These are phyloP conservation scores for Kwoniella dendrophila DNA, from an alignment of 768 basidiomycete genomes.

Conservation along the genomic window DNA sequence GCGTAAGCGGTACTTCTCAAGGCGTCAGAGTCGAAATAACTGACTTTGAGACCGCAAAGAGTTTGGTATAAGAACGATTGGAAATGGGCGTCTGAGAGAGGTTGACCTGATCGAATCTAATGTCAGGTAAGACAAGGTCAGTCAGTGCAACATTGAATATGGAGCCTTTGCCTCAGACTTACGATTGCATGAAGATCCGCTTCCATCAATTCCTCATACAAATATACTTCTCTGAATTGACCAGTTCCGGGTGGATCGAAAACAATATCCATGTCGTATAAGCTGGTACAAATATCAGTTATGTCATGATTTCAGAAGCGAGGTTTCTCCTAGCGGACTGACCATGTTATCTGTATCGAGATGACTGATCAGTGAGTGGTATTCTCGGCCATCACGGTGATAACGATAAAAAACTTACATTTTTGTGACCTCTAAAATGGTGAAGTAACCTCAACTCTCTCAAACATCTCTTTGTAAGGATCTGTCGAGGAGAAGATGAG, in stretches of 20 bases:
- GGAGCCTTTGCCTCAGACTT: conserved; percentile 47
- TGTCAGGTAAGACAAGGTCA: conserved; percentile 12
- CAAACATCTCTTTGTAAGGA: conserved; percentile 93
- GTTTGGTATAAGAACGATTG: conserved; percentile 96
- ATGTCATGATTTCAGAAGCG: background rate
- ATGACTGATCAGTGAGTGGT: conserved; percentile 6
- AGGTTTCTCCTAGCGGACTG: background rate
- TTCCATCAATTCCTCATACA: conserved; percentile 98
- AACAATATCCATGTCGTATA: conserved; percentile 98
- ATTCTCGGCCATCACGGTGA: background rate
- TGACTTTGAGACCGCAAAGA: conserved; percentile 85
- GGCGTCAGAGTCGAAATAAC: conserved; percentile 58
- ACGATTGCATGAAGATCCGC: conserved; percentile 99
- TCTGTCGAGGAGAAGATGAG: conserved; percentile 53
- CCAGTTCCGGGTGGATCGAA: conserved; percentile 74
- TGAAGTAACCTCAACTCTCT: conserved; percentile 88
- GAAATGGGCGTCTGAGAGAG: conserved; percentile 60
- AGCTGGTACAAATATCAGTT: conserved; percentile 39
- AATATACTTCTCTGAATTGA: conserved; percentile 91
- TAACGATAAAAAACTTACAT: conserved; percentile 62
- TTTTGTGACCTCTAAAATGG: conserved; percentile 99
- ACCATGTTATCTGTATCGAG: conserved; percentile 36
- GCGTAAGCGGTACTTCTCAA: conserved; percentile 1
- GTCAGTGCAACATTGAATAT: background rate
- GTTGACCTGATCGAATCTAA: conserved; percentile 59